Evolutionary conservation across 352 stramenopile genomes (phyloP).

Genomic region (Globisporangium alternatum): DNA sequence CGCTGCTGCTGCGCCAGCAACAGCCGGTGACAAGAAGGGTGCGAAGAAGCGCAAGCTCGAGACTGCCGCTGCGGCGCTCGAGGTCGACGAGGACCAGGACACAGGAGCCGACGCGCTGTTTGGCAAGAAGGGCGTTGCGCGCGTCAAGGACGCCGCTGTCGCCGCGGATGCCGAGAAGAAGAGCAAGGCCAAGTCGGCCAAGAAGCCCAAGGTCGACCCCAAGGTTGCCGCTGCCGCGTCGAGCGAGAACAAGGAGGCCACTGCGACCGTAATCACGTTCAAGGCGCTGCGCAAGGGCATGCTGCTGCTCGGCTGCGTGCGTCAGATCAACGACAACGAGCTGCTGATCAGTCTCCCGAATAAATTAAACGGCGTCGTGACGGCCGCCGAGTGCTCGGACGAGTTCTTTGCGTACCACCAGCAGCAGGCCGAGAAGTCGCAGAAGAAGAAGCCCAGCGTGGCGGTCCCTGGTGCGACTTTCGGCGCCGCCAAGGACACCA

Average conservation of each 20-base stretch:
- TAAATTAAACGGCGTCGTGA: slow-evolving; percentile 92
- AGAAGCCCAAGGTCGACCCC: slow-evolving; percentile 17
- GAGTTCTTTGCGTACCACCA: slow-evolving; percentile 53
- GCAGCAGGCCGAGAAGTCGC: slow-evolving; percentile 16
- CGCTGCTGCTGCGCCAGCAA: slow-evolving; percentile 5
- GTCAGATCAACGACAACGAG: slow-evolving; percentile 83
- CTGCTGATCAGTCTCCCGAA: slow-evolving; percentile 91
- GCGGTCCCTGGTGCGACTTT: slow-evolving; percentile 6
- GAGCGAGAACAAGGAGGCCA: slow-evolving; percentile 24
- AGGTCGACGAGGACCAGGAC: slow-evolving; percentile 27
- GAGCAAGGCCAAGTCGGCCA: slow-evolving; percentile 28
- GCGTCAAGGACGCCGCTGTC: slow-evolving; percentile 12
- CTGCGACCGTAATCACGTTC: slow-evolving; percentile 56
- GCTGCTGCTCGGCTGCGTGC: slow-evolving; percentile 86
- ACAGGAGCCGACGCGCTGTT: slow-evolving; percentile 64
- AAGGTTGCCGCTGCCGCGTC: slow-evolving; percentile 17
- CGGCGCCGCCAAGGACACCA: not conserved
- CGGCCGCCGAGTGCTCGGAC: slow-evolving; percentile 72
- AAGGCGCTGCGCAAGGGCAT: slow-evolving; percentile 64
- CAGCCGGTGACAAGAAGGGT: slow-evolving; percentile 11
- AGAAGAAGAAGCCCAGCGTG: slow-evolving; percentile 23
- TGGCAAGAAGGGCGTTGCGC: slow-evolving; percentile 64
- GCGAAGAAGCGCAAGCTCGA: slow-evolving; percentile 51
- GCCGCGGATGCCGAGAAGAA: slow-evolving; percentile 21
- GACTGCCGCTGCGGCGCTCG: slow-evolving; percentile 19